These are phyloP conservation scores for Rhododendron griersonianum DNA, from an alignment of 148 eudicot species.

Conservation along the genomic window DNA sequence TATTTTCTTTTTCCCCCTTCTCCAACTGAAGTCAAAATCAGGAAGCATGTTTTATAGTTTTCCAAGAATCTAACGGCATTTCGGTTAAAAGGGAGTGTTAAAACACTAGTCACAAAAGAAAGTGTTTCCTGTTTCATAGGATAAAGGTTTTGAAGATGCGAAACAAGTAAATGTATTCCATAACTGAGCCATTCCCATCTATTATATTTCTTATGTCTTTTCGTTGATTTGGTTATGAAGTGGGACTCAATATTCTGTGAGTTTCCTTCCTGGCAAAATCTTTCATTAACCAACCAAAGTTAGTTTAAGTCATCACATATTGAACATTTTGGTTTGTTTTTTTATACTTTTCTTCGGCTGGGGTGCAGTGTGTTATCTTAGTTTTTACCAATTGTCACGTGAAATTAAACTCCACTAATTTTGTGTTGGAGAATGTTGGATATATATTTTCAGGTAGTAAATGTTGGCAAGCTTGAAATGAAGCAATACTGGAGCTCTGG, in stretches of 20 bases:
- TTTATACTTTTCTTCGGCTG: neutral
- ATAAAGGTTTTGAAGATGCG: conserved; percentile 47
- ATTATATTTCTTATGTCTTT: neutral
- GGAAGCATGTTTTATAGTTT: neutral
- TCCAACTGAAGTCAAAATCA: neutral
- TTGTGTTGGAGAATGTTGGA: too few relatives aligned
- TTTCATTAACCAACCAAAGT: neutral
- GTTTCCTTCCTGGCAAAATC: neutral
- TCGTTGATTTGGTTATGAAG: neutral
- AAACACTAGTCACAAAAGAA: neutral
- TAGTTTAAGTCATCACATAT: too few relatives aligned
- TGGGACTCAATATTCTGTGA: neutral
- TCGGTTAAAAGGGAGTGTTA: neutral
- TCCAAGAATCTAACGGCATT: neutral
- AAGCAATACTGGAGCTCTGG: too few relatives aligned
- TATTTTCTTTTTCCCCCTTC: neutral
- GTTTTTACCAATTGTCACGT: too few relatives aligned
- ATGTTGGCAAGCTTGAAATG: too few relatives aligned
- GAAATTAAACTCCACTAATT: too few relatives aligned
- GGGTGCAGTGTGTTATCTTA: neutral
- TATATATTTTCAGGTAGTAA: too few relatives aligned
- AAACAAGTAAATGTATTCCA: conserved; percentile 33
- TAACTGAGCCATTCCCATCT: neutral
- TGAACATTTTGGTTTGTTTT: neutral
- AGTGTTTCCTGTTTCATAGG: conserved; percentile 25